Conservation (phyloP, 176 grass and related monocot genomes). For the Cenchrus purpureus region DNA sequence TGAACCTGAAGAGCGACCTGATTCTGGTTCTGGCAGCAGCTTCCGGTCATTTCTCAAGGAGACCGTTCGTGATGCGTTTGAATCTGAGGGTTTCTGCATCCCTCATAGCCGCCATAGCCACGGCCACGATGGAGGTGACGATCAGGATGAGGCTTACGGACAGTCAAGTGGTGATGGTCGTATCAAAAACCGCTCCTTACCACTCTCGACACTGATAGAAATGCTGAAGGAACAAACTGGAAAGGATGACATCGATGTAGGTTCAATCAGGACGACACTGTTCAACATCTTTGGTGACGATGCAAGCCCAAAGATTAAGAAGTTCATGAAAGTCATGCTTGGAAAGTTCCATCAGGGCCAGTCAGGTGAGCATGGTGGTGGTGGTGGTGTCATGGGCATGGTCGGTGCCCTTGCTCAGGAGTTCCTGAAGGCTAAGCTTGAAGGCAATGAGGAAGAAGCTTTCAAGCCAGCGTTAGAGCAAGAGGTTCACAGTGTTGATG, state of each 20-base stretch:
- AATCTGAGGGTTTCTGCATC: constrained; percentile 67
- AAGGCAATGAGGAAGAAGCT: constrained; percentile 63
- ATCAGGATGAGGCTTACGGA: constrained; percentile 17
- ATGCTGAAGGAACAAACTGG: constrained; percentile 94
- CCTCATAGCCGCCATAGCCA: constrained; percentile 53
- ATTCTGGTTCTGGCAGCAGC: constrained; percentile 58
- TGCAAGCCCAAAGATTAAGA: constrained; percentile 95
- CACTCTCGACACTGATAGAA: constrained; percentile 79
- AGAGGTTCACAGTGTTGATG: constrained; percentile 64
- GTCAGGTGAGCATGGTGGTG: constrained; percentile 51
- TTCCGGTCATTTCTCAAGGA: constrained; percentile 85
- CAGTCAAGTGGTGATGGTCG: constrained; percentile 45
- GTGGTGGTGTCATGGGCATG: constrained; percentile 71
- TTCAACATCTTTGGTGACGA: constrained; percentile 91
- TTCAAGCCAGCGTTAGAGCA: constrained; percentile 78
- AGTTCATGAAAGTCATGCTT: constrained; percentile 96
- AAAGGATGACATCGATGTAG: constrained; percentile 90
- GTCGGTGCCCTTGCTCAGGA: constrained; percentile 82
- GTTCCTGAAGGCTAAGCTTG: constrained; percentile 80
- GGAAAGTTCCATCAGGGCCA: constrained; percentile 65
- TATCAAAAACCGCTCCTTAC: constrained; percentile 69
- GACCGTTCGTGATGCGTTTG: constrained; percentile 52
- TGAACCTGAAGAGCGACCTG: constrained; percentile 52
- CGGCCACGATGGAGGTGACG: constrained; percentile 38
- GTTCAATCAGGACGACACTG: constrained; percentile 80